Percentiles rank a stretch among this genome's conserved stretches.
phyloP scores from a whole-genome alignment of 2,329 filamentous ascomycete genomes.

The Aspergillus luchuensis region DNA sequence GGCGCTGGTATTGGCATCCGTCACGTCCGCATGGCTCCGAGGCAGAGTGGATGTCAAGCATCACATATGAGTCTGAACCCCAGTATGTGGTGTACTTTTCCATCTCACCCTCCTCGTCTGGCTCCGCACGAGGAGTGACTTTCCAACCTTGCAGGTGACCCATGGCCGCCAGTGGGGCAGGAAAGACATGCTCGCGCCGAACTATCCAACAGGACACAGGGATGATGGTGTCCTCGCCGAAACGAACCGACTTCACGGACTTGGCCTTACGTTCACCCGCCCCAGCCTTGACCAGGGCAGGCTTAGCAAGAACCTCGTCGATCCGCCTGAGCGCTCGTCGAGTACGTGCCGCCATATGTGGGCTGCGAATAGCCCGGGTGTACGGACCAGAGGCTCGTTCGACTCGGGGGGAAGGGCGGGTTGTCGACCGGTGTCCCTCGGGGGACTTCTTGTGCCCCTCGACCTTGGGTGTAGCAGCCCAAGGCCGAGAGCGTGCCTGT shows the following conservation, averaged over 20 bases:
- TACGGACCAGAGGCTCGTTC: neutral
- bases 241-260: conserved; percentile 28
- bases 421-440: conserved; percentile 13
- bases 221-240: conserved; percentile 26
- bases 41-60: neutral
- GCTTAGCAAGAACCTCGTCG: conserved; percentile 15
- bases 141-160: conserved; percentile 20
- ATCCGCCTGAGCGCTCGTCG: conserved; percentile 18
- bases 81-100: conserved; percentile 16
- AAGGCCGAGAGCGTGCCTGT: conserved; percentile 18
- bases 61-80: conserved; percentile 18
- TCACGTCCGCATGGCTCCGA: conserved; percentile 1
- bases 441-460: conserved; percentile 9
- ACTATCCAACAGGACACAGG: conserved; percentile 33
- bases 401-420: neutral
- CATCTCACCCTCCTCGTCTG: conserved; percentile 15
- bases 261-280: conserved; percentile 15
- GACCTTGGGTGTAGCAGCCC: conserved; percentile 11
- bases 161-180: conserved; percentile 5
- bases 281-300: conserved; percentile 14
- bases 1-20: neutral
- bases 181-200: conserved; percentile 23
- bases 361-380: neutral
- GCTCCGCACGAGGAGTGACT: conserved; percentile 16
- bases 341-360: conserved; percentile 7